Conservation (phyloP, 2,329 filamentous ascomycete species). For the Ophiocordyceps australis region DNA sequence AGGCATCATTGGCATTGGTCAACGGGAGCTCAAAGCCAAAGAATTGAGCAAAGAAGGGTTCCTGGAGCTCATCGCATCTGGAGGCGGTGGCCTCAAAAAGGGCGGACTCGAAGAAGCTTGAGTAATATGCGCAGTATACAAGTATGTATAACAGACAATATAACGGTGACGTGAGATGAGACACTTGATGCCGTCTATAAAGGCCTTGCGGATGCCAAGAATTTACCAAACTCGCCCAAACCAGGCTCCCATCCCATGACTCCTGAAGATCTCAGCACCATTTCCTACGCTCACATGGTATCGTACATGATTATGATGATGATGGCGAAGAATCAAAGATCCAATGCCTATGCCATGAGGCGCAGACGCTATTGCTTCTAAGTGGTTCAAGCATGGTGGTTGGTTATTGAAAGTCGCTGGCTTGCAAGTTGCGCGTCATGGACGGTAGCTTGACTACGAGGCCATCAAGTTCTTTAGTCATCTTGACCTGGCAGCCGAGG, state of each 20-base stretch:
- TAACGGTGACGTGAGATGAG: too few relatives aligned
- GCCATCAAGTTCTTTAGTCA: constrained; percentile 81
- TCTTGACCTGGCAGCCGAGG: constrained; percentile 77
- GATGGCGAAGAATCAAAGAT: too few relatives aligned
- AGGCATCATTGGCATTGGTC: constrained; percentile 60
- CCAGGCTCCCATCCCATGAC: too few relatives aligned
- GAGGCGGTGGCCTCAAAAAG: constrained; percentile 41
- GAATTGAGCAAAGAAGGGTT: constrained; percentile 98
- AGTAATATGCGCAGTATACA: too few relatives aligned
- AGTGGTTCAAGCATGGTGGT: too few relatives aligned
- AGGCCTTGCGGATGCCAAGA: constrained; percentile 4
- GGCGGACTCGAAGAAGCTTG: constrained; percentile 35
- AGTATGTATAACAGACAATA: too few relatives aligned
- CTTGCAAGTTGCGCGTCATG: constrained; percentile 93
- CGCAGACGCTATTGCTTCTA: too few relatives aligned
- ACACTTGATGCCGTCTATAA: constrained; percentile 1
- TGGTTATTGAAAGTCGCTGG: constrained; percentile 58
- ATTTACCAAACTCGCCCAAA: background rate
- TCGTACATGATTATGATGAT: constrained; percentile 1
- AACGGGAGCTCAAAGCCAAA: constrained; percentile 73
- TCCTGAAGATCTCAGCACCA: too few relatives aligned
- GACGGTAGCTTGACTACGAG: constrained; percentile 68
- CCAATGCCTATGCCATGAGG: too few relatives aligned
- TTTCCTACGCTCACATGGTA: too few relatives aligned
- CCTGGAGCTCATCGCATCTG: constrained; percentile 66